phyloP scores from a whole-genome alignment of 2,329 filamentous ascomycete genomes.

The Ceratocystis papillata region DNA sequence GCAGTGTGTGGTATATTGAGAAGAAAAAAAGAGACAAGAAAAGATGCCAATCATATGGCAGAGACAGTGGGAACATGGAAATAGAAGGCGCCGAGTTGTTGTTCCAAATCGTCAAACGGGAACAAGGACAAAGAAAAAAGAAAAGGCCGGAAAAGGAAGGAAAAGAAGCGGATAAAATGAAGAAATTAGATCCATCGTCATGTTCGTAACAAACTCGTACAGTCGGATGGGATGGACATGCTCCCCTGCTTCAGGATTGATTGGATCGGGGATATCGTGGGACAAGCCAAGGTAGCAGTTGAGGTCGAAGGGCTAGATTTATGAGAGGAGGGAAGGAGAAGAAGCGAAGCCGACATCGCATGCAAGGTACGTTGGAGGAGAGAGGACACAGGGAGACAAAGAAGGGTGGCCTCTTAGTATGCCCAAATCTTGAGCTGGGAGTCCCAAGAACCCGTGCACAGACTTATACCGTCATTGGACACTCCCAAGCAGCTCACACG shows the following conservation, averaged over 20 bases:
- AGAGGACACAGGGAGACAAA: neutral
- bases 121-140: constrained; percentile 9
- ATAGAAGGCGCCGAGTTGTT: neutral
- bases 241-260: constrained; percentile 5
- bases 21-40: constrained; percentile 16
- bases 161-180: constrained; percentile 11
- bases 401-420: constrained; percentile 42
- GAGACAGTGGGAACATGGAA: neutral
- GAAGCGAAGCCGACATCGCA: constrained; percentile 15
- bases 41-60: constrained; percentile 7
- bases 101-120: constrained; percentile 3
- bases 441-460: constrained; percentile 99
- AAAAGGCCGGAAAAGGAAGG: neutral
- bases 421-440: constrained; percentile 88
- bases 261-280: neutral
- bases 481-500: constrained; percentile 97
- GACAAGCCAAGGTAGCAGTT: neutral
- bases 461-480: constrained; percentile 96
- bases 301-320: neutral
- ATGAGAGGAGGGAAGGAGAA: neutral
- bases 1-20: constrained; percentile 20
- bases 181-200: constrained; percentile 23
- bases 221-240: constrained; percentile 10
- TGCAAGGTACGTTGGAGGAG: constrained; percentile 8
- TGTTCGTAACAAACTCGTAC: constrained; percentile 22